Evolutionary conservation across 2,329 filamentous ascomycete species (phyloP).

Genomic region (Fusarium papillatum): DNA sequence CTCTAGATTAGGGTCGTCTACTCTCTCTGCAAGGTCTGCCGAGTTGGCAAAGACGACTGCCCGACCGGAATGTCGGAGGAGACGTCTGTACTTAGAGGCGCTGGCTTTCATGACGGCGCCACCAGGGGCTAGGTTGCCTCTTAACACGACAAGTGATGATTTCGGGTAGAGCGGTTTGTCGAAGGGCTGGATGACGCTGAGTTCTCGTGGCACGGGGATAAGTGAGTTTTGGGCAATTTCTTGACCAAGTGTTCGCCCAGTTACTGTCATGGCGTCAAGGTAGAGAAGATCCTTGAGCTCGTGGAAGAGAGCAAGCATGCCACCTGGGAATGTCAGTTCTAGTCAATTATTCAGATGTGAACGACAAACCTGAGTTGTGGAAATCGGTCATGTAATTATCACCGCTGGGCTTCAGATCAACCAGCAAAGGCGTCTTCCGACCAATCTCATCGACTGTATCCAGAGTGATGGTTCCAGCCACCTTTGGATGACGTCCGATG

Average conservation of each 20-base stretch:
- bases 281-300: slow-evolving; percentile 82
- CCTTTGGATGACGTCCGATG: slow-evolving; percentile 77
- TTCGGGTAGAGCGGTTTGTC: slow-evolving; percentile 75
- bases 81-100: slow-evolving; percentile 79
- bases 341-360: rapidly evolving
- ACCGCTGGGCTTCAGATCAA: slow-evolving; percentile 88
- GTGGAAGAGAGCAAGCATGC: slow-evolving; percentile 86
- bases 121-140: slow-evolving; percentile 85
- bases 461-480: slow-evolving; percentile 75
- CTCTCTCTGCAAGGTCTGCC: slow-evolving; percentile 79
- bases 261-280: slow-evolving; percentile 84
- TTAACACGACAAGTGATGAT: slow-evolving; percentile 86
- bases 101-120: slow-evolving; percentile 94
- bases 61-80: slow-evolving; percentile 60
- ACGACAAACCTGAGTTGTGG: slow-evolving; percentile 72
- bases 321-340: slow-evolving; percentile 61
- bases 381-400: slow-evolving; percentile 93
- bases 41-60: slow-evolving; percentile 80
- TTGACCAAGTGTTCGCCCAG: slow-evolving; percentile 84
- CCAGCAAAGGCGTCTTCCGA: slow-evolving; percentile 83
- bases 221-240: slow-evolving; percentile 80
- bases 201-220: slow-evolving; percentile 58
- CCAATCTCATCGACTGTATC: slow-evolving; percentile 86
- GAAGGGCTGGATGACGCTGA: slow-evolving; percentile 75
- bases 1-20: slow-evolving; percentile 70